Evolutionary conservation across 1,139 yeast species (phyloP).

Genomic region (Lodderomyces margitis): DNA sequence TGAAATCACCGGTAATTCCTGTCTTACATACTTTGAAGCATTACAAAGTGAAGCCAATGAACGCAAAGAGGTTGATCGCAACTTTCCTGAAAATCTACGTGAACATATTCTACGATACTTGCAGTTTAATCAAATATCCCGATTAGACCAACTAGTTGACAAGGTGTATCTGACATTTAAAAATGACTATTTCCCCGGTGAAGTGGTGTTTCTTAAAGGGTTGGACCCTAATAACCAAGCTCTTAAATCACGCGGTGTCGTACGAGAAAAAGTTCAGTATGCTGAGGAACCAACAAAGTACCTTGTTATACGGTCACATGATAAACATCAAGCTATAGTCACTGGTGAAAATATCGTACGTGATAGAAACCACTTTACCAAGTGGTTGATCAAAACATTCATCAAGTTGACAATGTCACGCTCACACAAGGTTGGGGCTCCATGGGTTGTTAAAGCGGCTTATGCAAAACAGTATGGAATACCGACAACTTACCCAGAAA

Average conservation of each 20-base stretch:
- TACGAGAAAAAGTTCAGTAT: slow-evolving; percentile 48
- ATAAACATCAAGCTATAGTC: slow-evolving; percentile 60
- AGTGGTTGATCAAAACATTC: slow-evolving; percentile 85
- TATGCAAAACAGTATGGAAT: slow-evolving; percentile 63
- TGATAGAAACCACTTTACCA: slow-evolving; percentile 85
- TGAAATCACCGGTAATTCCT: slow-evolving; percentile 92
- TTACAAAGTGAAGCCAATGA: slow-evolving; percentile 68
- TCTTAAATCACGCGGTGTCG: slow-evolving; percentile 26
- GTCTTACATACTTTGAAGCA: slow-evolving; percentile 89
- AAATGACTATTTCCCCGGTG: slow-evolving; percentile 90
- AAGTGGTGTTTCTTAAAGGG: slow-evolving; percentile 64
- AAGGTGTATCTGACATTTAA: slow-evolving; percentile 74
- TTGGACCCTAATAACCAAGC: slow-evolving; percentile 11
- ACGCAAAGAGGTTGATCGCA: slow-evolving; percentile 67
- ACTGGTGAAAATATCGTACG: slow-evolving; percentile 73
- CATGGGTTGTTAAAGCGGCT: slow-evolving; percentile 90
- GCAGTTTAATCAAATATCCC: slow-evolving; percentile 79
- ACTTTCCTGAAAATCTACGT: slow-evolving; percentile 86
- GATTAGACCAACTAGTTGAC: slow-evolving; percentile 86
- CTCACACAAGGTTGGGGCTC: slow-evolving; percentile 86
- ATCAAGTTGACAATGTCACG: slow-evolving; percentile 81
- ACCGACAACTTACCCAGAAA: slow-evolving; percentile 56
- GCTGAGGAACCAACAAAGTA: slow-evolving; percentile 59
- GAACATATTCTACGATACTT: slow-evolving; percentile 85
- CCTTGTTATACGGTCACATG: slow-evolving; percentile 56